phyloP scores from a whole-genome alignment of 306 rosid genomes.

The Erythrophleum fordii region DNA sequence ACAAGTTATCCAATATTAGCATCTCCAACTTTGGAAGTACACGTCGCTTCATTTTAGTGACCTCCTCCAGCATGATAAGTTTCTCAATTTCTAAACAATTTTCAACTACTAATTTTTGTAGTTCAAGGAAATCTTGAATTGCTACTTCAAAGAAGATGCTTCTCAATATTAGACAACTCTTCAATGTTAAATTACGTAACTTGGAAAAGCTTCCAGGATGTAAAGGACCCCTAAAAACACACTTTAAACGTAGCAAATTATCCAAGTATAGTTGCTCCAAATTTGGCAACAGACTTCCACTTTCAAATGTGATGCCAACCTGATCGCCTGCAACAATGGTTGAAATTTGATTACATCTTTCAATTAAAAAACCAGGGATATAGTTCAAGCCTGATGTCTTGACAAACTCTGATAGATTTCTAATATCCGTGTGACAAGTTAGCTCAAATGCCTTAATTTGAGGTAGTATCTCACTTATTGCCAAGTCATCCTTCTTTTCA shows the following conservation, averaged over 20 bases:
- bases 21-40: conserved; percentile 39
- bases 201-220: conserved; percentile 26
- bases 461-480: conserved; percentile 1
- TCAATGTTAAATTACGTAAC: conserved; percentile 22
- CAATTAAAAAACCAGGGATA: neutral
- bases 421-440: neutral
- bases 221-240: conserved; percentile 30
- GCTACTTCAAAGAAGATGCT: conserved; percentile 29
- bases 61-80: neutral
- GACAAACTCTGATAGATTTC: neutral
- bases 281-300: conserved; percentile 18
- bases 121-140: conserved; percentile 25
- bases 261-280: conserved; percentile 36
- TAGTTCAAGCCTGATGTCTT: neutral
- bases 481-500: neutral
- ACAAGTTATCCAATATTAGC: conserved; percentile 29
- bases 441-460: conserved; percentile 15
- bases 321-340: conserved; percentile 7
- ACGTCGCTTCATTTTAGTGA: neutral
- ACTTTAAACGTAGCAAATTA: conserved; percentile 14
- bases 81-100: conserved; percentile 35
- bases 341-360: neutral
- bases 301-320: neutral
- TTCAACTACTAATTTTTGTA: conserved; percentile 32
- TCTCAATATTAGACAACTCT: conserved; percentile 24